A percentile compares a stretch with the other conserved stretches of the same genome.
Conservation (phyloP, 257 asterid species). For the Nicotiana tabacum region DNA sequence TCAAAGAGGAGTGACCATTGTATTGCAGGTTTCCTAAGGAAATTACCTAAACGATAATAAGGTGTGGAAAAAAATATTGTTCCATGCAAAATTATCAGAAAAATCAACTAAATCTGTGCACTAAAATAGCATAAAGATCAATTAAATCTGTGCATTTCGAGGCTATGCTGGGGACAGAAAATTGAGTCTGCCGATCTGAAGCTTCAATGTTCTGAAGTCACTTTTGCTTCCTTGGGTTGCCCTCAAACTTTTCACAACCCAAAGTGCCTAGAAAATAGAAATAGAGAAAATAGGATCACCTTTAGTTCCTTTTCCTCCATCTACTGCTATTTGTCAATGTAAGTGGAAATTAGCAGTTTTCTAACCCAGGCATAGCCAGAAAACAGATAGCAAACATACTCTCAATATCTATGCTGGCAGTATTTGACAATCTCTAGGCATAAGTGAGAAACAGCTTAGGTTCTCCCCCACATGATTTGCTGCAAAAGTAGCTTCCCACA, state of each 20-base stretch:
- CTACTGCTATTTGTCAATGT: background rate
- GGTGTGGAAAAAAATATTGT: background rate
- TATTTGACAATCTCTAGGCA: background rate
- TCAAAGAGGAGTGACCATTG: too few species aligned
- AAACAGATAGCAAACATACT: background rate
- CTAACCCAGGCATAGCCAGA: background rate
- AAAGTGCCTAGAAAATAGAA: background rate
- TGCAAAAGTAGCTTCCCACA: background rate
- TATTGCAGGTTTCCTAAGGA: background rate
- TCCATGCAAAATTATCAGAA: background rate
- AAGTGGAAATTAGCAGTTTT: background rate
- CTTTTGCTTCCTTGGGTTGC: background rate
- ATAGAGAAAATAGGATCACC: background rate
- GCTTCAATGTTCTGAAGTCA: background rate
- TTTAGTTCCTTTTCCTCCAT: background rate
- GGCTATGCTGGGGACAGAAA: background rate
- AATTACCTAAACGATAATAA: background rate
- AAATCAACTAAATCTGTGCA: background rate
- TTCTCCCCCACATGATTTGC: background rate
- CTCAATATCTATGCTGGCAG: background rate
- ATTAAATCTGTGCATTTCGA: background rate
- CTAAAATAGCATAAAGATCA: background rate
- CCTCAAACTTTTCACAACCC: background rate
- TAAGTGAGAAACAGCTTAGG: background rate
- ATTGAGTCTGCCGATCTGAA: background rate